A percentile compares a stretch with the other conserved stretches of the same genome.
These are phyloP conservation scores for Phyllosticta ampelicida DNA, from an alignment of 2,329 filamentous ascomycete species.

Conservation along the genomic window DNA sequence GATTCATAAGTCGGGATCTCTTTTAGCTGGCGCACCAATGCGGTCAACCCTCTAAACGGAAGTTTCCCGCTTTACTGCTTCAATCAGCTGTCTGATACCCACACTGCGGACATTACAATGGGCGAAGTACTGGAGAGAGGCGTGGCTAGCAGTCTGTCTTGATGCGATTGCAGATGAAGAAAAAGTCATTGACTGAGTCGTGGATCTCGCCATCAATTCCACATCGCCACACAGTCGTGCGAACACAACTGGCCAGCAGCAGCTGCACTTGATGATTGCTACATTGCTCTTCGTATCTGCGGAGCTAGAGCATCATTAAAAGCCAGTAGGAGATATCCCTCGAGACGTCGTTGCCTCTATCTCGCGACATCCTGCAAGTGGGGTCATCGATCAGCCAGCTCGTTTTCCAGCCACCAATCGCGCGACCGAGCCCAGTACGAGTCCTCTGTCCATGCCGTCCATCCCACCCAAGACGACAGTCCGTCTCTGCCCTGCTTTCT, in stretches of 20 bases:
- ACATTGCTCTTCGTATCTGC: not conserved
- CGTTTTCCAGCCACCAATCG: not conserved
- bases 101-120: not conserved
- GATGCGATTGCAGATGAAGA: not conserved
- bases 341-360: not conserved
- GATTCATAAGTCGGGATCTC: not conserved
- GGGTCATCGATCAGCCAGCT: not conserved
- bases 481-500: not conserved
- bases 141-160: not conserved
- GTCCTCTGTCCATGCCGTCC: not conserved
- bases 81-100: not conserved
- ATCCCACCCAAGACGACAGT: not conserved
- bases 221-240: not conserved
- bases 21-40: not conserved
- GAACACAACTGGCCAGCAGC: not conserved
- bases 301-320: not conserved
- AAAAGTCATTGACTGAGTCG: not conserved
- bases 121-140: not conserved
- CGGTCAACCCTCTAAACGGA: not conserved
- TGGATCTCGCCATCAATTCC: not conserved
- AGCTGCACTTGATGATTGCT: not conserved
- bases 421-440: not conserved
- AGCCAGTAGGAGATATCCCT: not conserved
- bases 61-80: not conserved
- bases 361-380: not conserved